These are phyloP conservation scores for Cyberlindnera subsufficiens DNA, from an alignment of 805 yeast species.

Conservation along the genomic window DNA sequence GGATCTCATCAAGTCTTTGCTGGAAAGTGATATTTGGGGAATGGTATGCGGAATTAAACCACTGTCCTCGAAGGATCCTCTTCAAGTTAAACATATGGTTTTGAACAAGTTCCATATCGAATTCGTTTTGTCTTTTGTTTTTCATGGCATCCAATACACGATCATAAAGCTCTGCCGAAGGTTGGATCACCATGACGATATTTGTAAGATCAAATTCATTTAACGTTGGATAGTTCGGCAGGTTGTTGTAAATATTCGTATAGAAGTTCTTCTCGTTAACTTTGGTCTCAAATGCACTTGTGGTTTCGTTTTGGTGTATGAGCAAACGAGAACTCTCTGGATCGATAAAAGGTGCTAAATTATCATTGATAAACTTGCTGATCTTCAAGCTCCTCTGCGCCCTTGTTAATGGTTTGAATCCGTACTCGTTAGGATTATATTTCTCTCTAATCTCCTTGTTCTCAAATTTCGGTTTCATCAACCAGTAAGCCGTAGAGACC, in stretches of 20 bases:
- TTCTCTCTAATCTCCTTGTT: conserved; percentile 12
- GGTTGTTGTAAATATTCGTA: conserved; percentile 29
- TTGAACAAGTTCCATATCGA: conserved; percentile 48
- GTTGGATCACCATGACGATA: conserved; percentile 57
- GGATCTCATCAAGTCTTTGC: conserved; percentile 10
- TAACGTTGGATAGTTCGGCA: conserved; percentile 29
- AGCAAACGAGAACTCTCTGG: not conserved
- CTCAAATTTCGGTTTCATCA: conserved; percentile 23
- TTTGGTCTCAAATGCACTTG: too few relatives aligned
- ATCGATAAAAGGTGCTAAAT: conserved; percentile 5
- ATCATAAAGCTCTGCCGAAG: conserved; percentile 27
- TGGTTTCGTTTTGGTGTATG: too few relatives aligned
- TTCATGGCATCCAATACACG: conserved; percentile 18
- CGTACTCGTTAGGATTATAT: conserved; percentile 16
- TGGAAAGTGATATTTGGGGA: conserved; percentile 4
- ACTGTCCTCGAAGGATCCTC: conserved; percentile 13
- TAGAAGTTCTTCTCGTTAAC: conserved; percentile 12
- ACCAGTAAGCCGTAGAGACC: conserved; percentile 40
- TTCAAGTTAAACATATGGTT: conserved; percentile 27
- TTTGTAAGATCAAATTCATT: conserved; percentile 30
- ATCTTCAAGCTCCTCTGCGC: conserved; percentile 16
- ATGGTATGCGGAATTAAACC: not conserved
- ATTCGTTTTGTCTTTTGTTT: conserved; percentile 30
- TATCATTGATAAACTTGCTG: conserved; percentile 1
- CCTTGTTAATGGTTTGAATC: conserved; percentile 19